Evolutionary conservation across 2,329 filamentous ascomycete species (phyloP), one percentile per base, ranked within the genome.

Genomic region (Grosmannia penicillata): DNA sequence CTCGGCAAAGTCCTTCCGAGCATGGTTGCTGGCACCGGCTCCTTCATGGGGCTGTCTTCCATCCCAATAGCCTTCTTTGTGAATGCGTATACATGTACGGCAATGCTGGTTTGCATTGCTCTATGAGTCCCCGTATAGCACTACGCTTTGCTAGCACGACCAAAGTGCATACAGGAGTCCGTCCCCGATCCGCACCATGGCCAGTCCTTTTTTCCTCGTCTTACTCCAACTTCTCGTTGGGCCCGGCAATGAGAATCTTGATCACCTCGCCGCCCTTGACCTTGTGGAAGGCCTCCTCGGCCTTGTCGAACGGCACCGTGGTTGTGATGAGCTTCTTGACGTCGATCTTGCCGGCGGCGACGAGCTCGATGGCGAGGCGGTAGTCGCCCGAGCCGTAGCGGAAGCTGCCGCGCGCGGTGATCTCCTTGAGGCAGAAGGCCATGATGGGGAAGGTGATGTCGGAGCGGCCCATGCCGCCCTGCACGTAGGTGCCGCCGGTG

Each of bases 381-480:
- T 95, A 96, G 58, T 95, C 89, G 17, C 87, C 87, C 39, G 75
- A 72, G 4, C 79, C 79, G 58, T 96, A 96, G 28, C 89, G 75
- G 69, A 96, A 96, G 45, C 79, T 87, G 18, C 89, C 89, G 54
- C 80, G 82, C 33, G 82, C 70, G 10, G 78, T 93, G 37, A 94
- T 67, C 65, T 96, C 89, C 64, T 95, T 95, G 36, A 78, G 70
- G 57, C 86, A 93, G 53, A 93, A 68, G 6, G 82, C 80, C 72
- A 89, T 82, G 56, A 96, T 93, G 37, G 89, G 89, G 65, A 95
- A 94, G 8, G 61, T 82, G 56, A 95, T 87, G 52, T 94, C 83
- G 28, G 75, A 59, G 55, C 80, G 82, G 53, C 89, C 89, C 85
- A 95, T 93, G 39, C 87, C 87, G 43, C 78, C 84, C 62, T 93